phyloP scores from a whole-genome alignment of 108 stramenopile species.

The Nannochloropsis oceanica region DNA sequence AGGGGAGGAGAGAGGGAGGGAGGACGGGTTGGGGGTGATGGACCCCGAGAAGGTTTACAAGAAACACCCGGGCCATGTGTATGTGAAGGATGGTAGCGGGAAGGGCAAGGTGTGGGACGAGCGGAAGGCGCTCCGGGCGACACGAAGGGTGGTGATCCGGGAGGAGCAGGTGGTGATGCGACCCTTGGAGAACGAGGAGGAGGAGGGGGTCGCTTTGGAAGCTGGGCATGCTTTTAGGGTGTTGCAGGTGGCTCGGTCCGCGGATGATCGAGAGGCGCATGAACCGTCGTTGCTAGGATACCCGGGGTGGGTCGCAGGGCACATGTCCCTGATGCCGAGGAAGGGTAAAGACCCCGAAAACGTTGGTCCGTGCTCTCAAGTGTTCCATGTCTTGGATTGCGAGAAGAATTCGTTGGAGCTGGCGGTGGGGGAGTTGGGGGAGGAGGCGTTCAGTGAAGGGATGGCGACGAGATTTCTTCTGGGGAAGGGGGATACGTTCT shows the following conservation, averaged over 20 bases:
- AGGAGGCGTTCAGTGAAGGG: slow-evolving; percentile 51
- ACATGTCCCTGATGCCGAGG: slow-evolving; percentile 2
- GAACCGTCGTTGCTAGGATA: neutral
- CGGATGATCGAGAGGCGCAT: neutral
- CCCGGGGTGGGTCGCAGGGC: slow-evolving; percentile 14
- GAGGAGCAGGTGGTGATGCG: neutral
- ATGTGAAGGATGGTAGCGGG: neutral
- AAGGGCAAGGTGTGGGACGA: neutral
- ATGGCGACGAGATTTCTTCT: slow-evolving; percentile 73
- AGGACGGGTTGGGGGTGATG: neutral
- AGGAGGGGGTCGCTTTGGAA: slow-evolving; percentile 6
- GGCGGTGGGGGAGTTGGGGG: slow-evolving; percentile 21
- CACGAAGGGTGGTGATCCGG: neutral
- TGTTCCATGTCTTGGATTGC: slow-evolving; percentile 6
- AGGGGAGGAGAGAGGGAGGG: neutral
- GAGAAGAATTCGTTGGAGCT: slow-evolving; percentile 22
- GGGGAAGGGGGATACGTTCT: slow-evolving; percentile 75
- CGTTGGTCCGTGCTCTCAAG: slow-evolving; percentile 12
- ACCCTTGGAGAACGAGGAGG: neutral
- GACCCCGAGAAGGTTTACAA: neutral
- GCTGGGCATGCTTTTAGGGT: slow-evolving; percentile 9
- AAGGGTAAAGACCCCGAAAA: slow-evolving; percentile 14
- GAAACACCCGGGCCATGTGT: neutral
- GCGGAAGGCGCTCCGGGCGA: neutral
- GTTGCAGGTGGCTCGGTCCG: neutral